These are phyloP conservation scores for Avena insularis DNA, from an alignment of 176 grass and related monocot species.

Conservation along the genomic window DNA sequence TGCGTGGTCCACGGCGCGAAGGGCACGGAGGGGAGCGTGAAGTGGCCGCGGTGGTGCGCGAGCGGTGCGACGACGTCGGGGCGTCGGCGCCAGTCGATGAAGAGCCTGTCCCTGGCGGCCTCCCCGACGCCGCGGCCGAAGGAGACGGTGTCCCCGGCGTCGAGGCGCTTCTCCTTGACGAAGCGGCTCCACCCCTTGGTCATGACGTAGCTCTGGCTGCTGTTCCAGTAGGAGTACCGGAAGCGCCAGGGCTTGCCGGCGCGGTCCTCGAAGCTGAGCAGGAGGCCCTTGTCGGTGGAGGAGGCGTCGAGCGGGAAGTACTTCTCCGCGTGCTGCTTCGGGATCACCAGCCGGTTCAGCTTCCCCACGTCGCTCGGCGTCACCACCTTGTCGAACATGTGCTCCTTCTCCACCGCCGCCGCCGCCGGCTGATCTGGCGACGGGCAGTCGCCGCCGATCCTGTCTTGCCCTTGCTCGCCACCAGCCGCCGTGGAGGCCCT, in stretches of 20 bases:
- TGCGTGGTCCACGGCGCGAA: constrained; percentile 44
- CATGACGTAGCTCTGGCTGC: constrained; percentile 99
- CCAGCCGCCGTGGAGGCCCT: constrained; percentile 10
- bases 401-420: constrained; percentile 69
- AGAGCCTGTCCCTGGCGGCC: constrained; percentile 60
- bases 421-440: background rate
- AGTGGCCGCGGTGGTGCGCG: background rate
- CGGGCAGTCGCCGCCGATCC: background rate
- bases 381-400: constrained; percentile 99
- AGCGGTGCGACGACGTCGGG: constrained; percentile 52
- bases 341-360: constrained; percentile 97
- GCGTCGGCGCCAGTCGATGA: constrained; percentile 90
- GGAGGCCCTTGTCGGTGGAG: constrained; percentile 77
- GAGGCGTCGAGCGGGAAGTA: constrained; percentile 87
- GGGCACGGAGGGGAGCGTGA: constrained; percentile 47
- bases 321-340: constrained; percentile 98
- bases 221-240: constrained; percentile 99
- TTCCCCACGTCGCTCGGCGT: constrained; percentile 99
- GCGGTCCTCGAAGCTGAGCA: constrained; percentile 94
- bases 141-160: constrained; percentile 93
- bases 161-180: constrained; percentile 98
- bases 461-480: constrained; percentile 1
- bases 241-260: constrained; percentile 94
- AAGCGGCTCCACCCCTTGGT: constrained; percentile 99
- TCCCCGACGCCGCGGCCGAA: constrained; percentile 94